phyloP scores from a whole-genome alignment of 495 filamentous ascomycete species.

The Penicillium ochrochloron region DNA sequence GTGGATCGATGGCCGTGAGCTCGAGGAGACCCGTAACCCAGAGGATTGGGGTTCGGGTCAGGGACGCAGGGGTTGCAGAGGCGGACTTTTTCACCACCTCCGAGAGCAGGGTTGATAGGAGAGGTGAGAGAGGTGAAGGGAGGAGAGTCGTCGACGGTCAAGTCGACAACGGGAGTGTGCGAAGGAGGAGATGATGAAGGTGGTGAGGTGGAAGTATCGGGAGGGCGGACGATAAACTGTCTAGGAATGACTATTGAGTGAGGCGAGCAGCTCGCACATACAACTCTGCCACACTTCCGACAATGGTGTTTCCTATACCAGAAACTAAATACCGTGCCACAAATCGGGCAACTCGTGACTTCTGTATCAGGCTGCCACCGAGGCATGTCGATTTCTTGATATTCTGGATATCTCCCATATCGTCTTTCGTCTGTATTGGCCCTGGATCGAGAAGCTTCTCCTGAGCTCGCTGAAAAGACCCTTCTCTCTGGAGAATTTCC shows the following conservation, averaged over 20 bases:
- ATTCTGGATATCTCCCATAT: constrained; percentile 5
- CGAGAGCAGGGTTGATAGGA: constrained; percentile 58
- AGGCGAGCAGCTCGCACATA: constrained; percentile 89
- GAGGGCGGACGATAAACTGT: constrained; percentile 89
- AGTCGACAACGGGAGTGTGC: constrained; percentile 40
- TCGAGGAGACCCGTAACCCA: constrained; percentile 35
- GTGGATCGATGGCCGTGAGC: constrained; percentile 31
- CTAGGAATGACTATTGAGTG: constrained; percentile 94
- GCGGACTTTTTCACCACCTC: constrained; percentile 84
- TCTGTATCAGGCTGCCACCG: constrained; percentile 86
- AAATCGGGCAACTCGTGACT: constrained; percentile 81
- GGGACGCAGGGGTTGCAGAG: constrained; percentile 95
- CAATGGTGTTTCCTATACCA: constrained; percentile 94
- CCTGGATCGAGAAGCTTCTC: not conserved
- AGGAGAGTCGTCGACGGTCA: constrained; percentile 44
- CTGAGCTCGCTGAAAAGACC: not conserved
- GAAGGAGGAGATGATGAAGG: constrained; percentile 25
- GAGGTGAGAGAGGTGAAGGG: constrained; percentile 26
- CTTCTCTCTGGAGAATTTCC: not conserved
- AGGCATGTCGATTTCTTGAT: constrained; percentile 49
- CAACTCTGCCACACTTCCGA: constrained; percentile 94
- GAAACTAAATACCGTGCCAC: constrained; percentile 74
- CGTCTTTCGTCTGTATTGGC: not conserved
- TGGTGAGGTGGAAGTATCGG: constrained; percentile 44
- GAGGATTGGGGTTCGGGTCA: constrained; percentile 80